Base-by-base conservation (phyloP, 202 grass and related monocot species). In the Panicum hallii region DNA sequence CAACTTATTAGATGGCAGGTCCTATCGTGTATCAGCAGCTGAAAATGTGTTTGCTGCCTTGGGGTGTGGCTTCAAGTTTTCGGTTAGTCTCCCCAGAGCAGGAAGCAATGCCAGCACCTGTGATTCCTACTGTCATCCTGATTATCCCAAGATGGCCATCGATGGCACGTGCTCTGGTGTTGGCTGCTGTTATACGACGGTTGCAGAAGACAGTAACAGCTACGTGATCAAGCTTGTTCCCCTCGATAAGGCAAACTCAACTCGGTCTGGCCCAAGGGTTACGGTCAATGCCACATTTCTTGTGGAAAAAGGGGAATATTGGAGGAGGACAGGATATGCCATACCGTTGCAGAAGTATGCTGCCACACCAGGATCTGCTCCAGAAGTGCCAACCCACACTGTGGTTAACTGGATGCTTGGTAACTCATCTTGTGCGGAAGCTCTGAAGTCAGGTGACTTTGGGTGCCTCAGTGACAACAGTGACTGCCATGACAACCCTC, bases 371-470 rank as follows among this genome's bases (percentile, higher is more conserved):
- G 68, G 16, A 8, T 70, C 67, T 26, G 43, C 7, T 46, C 44
- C 43, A 1, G 0, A 28, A 71, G 12, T 28, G 68, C 68, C 68
- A 48, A 48, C 44, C 12, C 2, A 71, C 44, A 71, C 68, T 28
- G 68, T 71, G 44, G 68, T 71, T 5, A 7, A 47, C 44, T 71
- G 68, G 68, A 71, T 71, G 68, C 22, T 71, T 71, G 68, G 68
- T 48, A 71, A 71, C 43, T 48, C 44, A 28, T 71, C 68, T 9
- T 71, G 68, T 30, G 43, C 44, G 0, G 68, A 71, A 71, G 68
- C n/a, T 71, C 68, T 28, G 68, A 71, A 48, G 12, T 71, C 68
- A 23, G 7, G 7, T 48, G 5, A 13, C 22, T 48, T 0, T 48
- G n/a, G 44, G 12, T 71, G 44, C 68, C 68, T 28, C 22, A 48